Evolutionary conservation across 2,329 filamentous ascomycete genomes (phyloP).

Genomic region (Aphanocladium album): DNA sequence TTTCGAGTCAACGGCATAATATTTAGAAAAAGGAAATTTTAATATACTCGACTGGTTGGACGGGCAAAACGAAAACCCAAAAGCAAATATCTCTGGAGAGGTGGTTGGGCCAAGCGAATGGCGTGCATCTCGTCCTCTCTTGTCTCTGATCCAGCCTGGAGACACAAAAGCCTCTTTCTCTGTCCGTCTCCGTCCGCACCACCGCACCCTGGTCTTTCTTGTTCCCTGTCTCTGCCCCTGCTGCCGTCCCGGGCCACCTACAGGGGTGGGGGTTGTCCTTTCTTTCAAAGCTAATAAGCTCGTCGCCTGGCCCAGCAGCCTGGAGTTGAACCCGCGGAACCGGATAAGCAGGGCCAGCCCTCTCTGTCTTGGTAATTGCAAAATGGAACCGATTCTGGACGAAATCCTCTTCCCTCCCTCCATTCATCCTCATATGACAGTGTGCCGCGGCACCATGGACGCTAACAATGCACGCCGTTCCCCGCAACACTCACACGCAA

Average conservation of each 20-base stretch:
- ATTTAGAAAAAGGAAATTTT: neutral
- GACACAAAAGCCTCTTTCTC: neutral
- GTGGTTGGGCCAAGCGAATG: neutral
- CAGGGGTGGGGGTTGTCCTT: neutral
- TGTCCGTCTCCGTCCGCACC: too few species aligned
- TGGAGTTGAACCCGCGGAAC: neutral
- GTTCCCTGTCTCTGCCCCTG: neutral
- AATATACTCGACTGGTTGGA: neutral
- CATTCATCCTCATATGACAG: neutral
- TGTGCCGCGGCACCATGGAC: neutral
- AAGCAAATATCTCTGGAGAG: neutral
- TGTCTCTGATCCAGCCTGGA: conserved; percentile 1
- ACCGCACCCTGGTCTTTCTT: neutral
- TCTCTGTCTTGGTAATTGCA: too few species aligned
- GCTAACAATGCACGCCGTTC: neutral
- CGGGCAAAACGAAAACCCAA: neutral
- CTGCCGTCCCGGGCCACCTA: neutral
- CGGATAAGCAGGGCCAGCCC: neutral
- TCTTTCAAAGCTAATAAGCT: neutral
- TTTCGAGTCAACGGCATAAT: neutral
- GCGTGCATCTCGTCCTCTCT: conserved; percentile 1
- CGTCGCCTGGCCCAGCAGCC: neutral
- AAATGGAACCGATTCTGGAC: too few species aligned
- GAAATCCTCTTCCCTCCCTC: neutral
- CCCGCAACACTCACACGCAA: neutral